A percentile compares a stretch with the other conserved stretches of the same genome.
Conservation (phyloP, 2,329 filamentous ascomycete genomes). For the Exophiala phaeomuriformis region DNA sequence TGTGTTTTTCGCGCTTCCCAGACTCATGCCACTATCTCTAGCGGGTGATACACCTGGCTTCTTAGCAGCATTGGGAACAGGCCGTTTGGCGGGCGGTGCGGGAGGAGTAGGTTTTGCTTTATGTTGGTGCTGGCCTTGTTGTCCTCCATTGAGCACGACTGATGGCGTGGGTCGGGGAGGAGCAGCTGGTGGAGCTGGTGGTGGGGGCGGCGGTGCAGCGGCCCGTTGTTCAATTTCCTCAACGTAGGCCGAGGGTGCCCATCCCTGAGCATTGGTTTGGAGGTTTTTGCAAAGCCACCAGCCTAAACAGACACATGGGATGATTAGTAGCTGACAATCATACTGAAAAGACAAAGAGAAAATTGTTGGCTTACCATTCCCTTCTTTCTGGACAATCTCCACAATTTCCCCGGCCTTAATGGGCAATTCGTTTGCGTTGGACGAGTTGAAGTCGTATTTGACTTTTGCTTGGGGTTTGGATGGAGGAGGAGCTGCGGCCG, state of each 20-base stretch:
- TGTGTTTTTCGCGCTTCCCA: slow-evolving; percentile 30
- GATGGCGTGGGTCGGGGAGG: slow-evolving; percentile 57
- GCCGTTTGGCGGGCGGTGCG: slow-evolving; percentile 72
- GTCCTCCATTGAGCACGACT: slow-evolving; percentile 20
- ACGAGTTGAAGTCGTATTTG: slow-evolving; percentile 82
- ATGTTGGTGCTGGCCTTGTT: slow-evolving; percentile 1
- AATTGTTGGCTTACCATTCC: slow-evolving; percentile 63
- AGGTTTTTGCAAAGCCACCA: slow-evolving; percentile 90
- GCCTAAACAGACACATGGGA: slow-evolving; percentile 45
- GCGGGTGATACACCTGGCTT: slow-evolving; percentile 59
- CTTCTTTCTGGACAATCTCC: slow-evolving; percentile 87
- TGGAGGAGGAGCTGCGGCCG: slow-evolving; percentile 40
- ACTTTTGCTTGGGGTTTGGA: slow-evolving; percentile 78
- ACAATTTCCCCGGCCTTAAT: slow-evolving; percentile 74
- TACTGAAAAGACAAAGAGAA: not conserved
- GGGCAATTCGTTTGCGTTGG: slow-evolving; percentile 76
- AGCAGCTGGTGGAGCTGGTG: slow-evolving; percentile 41
- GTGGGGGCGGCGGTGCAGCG: slow-evolving; percentile 53
- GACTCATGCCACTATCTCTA: slow-evolving; percentile 56
- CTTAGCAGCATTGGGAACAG: slow-evolving; percentile 52
- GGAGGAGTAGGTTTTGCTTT: slow-evolving; percentile 58
- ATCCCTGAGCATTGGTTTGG: slow-evolving; percentile 66
- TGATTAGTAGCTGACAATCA: no score
- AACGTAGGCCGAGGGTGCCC: slow-evolving; percentile 90
- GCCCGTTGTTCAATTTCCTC: slow-evolving; percentile 62